These are phyloP conservation scores for Trichoderma oligosporum DNA, from an alignment of 2,329 filamentous ascomycete genomes.

Conservation along the genomic window DNA sequence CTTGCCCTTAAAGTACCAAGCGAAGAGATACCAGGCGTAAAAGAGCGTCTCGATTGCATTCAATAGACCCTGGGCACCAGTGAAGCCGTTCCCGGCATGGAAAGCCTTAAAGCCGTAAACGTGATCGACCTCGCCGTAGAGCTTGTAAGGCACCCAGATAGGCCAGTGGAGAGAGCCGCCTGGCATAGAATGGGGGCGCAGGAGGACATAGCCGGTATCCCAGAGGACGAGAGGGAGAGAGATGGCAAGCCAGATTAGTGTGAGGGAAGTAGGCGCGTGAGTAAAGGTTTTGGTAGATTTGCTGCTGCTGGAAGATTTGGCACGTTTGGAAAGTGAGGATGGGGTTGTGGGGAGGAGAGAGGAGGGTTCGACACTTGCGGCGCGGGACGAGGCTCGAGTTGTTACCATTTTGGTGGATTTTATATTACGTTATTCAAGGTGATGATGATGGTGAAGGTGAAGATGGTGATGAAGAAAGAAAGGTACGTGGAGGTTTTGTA, in stretches of 20 bases:
- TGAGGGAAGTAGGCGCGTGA: slow-evolving; percentile 45
- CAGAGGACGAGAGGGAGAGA: slow-evolving; percentile 76
- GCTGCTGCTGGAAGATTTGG: slow-evolving; percentile 20
- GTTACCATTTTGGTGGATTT: slow-evolving; percentile 33
- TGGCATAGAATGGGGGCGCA: slow-evolving; percentile 77
- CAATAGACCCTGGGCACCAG: slow-evolving; percentile 65
- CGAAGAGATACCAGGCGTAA: slow-evolving; percentile 56
- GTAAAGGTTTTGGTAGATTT: slow-evolving; percentile 32
- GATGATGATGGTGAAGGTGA: too few relatives aligned
- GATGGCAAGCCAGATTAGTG: slow-evolving; percentile 66
- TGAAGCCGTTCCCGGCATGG: slow-evolving; percentile 67
- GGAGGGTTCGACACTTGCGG: slow-evolving; percentile 28
- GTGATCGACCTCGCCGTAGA: slow-evolving; percentile 77
- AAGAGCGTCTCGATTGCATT: slow-evolving; percentile 65
- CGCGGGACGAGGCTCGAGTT: slow-evolving; percentile 36
- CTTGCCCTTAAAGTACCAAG: slow-evolving; percentile 31
- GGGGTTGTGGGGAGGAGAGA: slow-evolving; percentile 19
- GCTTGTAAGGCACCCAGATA: slow-evolving; percentile 71
- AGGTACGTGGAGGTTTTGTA: neutral
- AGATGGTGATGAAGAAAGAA: too few relatives aligned
- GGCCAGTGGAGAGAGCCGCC: slow-evolving; percentile 69
- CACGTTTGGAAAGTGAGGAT: slow-evolving; percentile 11
- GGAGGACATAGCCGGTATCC: slow-evolving; percentile 76
- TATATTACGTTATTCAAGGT: too few relatives aligned
- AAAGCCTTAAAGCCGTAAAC: slow-evolving; percentile 76